Evolutionary conservation across 2,329 filamentous ascomycete genomes (phyloP), one percentile per base, ranked within the genome.

Genomic region (Alternaria brassicae): DNA sequence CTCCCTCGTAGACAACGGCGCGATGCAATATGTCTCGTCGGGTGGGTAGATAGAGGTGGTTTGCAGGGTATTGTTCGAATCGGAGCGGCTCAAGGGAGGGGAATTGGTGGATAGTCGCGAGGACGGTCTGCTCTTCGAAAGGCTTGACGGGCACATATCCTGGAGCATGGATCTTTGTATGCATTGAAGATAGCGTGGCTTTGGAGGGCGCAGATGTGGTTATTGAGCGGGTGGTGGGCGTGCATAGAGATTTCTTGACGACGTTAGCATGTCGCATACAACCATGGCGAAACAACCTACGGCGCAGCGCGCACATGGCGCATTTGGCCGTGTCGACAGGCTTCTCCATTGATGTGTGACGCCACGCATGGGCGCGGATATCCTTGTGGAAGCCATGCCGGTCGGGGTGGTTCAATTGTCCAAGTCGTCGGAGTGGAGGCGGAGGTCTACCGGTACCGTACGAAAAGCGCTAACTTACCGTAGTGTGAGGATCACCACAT

Each of bases 1-100:
- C 94, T 68, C 91, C 95, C 81, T 99, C 95, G 83, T 90, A 98
- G 69, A 97, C 82, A 58, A 99, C 88, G 58, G 95, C 95, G 65
- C 92, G 88, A 81, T 99, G 94, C 53, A 99, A 88, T 66, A 99
- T 88, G 78, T 99, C 95, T 77, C 90, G 89, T 60, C 95, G 91
- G 45, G 97, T 85, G 3, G 95, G 95, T 32, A 98, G 87, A 74
- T 91, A 83, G 42, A 99, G 90, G 79, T 97, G 92, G 72, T 91
- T 90, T 61, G 88, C 83, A 39, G 91, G 89, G 83, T 93, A 98
- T 71, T 87, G 81, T 75, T 91, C 87, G 77, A 96, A 90, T 50
- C 87, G 84, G 48, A 88, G 82, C 23, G 95, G 95, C 79, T 97
- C 93, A 80, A 97, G 88, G 10, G 88, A 87, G 34, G 95, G 95